These are phyloP conservation scores for Biancaea sappan DNA, from an alignment of 306 rosid species.

Conservation along the genomic window DNA sequence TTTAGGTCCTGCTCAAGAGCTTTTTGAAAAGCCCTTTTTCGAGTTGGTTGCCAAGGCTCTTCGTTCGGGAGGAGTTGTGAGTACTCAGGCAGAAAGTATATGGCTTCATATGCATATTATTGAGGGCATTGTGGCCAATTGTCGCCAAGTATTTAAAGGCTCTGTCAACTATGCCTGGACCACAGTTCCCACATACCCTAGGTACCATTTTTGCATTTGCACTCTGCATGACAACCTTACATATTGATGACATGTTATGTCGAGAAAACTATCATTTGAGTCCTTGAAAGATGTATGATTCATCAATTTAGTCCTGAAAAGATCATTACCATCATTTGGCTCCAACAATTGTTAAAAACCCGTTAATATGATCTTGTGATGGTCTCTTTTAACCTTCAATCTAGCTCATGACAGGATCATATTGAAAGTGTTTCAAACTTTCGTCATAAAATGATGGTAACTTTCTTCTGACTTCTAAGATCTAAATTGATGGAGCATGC, in stretches of 20 bases:
- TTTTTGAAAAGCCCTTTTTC: conserved; percentile 93
- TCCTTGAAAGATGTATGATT: neutral
- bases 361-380: neutral
- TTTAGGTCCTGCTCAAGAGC: conserved; percentile 98
- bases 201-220: conserved; percentile 47
- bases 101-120: conserved; percentile 99
- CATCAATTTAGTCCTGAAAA: neutral
- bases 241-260: neutral
- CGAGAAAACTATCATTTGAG: neutral
- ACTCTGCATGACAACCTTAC: neutral
- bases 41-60: conserved; percentile 82
- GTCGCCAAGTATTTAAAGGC: conserved; percentile 92
- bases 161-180: conserved; percentile 99
- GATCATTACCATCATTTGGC: neutral
- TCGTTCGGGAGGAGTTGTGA: conserved; percentile 95
- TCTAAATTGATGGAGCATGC: neutral
- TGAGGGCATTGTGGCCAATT: conserved; percentile 80
- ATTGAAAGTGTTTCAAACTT: neutral
- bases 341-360: neutral
- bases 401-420: neutral
- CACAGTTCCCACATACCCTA: conserved; percentile 97
- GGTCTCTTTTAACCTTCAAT: neutral
- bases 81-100: conserved; percentile 98
- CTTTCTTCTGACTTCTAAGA: neutral
- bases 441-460: neutral